A percentile compares a stretch with the other conserved stretches of the same genome.
These are phyloP conservation scores for Trichoderma koningiopsis DNA, from an alignment of 2,329 filamentous ascomycete species.

Conservation along the genomic window DNA sequence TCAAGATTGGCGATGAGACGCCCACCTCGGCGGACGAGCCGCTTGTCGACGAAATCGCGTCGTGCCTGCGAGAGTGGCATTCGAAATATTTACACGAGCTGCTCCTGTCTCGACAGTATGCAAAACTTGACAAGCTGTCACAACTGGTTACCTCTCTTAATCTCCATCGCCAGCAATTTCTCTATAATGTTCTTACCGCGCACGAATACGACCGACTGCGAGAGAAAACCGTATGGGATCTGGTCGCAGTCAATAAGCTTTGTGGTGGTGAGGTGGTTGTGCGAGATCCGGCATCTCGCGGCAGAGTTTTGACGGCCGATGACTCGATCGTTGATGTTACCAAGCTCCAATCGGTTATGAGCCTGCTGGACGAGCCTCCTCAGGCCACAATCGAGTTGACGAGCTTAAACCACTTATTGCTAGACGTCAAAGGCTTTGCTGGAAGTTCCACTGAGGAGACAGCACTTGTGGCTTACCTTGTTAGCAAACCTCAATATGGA, in stretches of 20 bases:
- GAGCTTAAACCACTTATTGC: slow-evolving; percentile 76
- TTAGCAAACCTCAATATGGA: slow-evolving; percentile 67
- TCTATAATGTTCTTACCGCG: slow-evolving; percentile 89
- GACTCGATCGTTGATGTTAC: slow-evolving; percentile 93
- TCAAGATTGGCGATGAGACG: slow-evolving; percentile 97
- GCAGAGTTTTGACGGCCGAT: slow-evolving; percentile 84
- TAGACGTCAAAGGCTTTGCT: slow-evolving; percentile 81
- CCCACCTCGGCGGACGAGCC: slow-evolving; percentile 87
- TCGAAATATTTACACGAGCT: slow-evolving; percentile 94
- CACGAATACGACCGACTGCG: slow-evolving; percentile 80
- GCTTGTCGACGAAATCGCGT: slow-evolving; percentile 95
- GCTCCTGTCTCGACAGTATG: slow-evolving; percentile 79
- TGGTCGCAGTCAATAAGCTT: slow-evolving; percentile 92
- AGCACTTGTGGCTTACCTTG: slow-evolving; percentile 76
- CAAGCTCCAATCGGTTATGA: slow-evolving; percentile 93
- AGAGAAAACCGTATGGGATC: slow-evolving; percentile 91
- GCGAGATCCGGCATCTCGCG: slow-evolving; percentile 79
- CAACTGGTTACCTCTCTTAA: slow-evolving; percentile 81
- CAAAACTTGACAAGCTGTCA: slow-evolving; percentile 77
- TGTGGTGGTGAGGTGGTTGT: slow-evolving; percentile 94
- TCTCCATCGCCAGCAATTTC: slow-evolving; percentile 80
- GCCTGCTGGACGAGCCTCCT: slow-evolving; percentile 82
- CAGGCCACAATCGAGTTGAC: slow-evolving; percentile 66
- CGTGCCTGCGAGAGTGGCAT: slow-evolving; percentile 96
- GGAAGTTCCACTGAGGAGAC: slow-evolving; percentile 75